A percentile compares a stretch with the other conserved stretches of the same genome.
Evolutionary conservation across 768 basidiomycete species (phyloP).

Genomic region (Tricholoma sp.): DNA sequence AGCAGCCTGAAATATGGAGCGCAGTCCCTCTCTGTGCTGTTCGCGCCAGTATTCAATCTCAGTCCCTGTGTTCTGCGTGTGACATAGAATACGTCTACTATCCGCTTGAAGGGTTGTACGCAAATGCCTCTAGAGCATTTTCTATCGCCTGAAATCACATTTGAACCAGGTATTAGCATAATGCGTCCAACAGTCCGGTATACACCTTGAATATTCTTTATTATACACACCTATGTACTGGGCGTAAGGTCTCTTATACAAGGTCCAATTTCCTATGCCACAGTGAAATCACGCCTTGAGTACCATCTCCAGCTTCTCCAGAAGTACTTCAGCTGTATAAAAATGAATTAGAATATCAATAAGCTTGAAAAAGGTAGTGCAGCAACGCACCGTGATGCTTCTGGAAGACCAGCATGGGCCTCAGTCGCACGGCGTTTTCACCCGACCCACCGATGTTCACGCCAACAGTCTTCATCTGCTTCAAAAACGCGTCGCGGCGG

Average conservation of each 20-base stretch:
- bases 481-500: not conserved
- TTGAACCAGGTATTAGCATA: no score
- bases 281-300: not conserved
- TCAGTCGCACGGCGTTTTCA: not conserved
- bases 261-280: not conserved
- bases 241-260: no score
- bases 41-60: no score
- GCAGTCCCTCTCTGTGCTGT: no score
- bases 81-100: no score
- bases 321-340: not conserved
- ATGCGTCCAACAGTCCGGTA: no score
- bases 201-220: no score
- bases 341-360: not conserved
- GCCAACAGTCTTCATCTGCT: not conserved
- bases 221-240: no score
- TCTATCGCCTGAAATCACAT: no score
- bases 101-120: no score
- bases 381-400: not conserved
- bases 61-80: no score
- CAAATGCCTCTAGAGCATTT: no score
- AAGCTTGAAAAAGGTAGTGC: not conserved
- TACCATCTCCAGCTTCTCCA: not conserved
- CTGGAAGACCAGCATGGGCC: not conserved
- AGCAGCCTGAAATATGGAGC: not conserved
- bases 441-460: not conserved